These are phyloP conservation scores for Exophiala mesophila DNA, from an alignment of 2,329 filamentous ascomycete species.

Conservation along the genomic window DNA sequence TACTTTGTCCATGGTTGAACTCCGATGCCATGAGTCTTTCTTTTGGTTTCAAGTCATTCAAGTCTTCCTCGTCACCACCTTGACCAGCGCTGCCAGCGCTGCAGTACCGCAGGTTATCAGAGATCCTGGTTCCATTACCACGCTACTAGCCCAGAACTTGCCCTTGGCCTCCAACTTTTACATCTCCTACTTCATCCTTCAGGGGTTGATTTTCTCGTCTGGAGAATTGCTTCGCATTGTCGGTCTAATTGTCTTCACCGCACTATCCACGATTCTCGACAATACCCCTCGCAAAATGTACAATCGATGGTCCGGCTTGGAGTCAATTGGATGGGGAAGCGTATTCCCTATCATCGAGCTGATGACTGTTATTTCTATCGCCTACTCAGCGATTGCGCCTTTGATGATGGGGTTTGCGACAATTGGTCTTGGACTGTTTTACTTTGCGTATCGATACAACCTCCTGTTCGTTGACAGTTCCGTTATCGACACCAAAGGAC, in stretches of 20 bases:
- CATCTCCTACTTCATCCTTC: constrained; percentile 88
- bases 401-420: constrained; percentile 78
- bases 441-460: constrained; percentile 86
- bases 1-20: constrained; percentile 71
- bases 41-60: constrained; percentile 74
- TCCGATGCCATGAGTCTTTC: constrained; percentile 87
- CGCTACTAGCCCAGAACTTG: constrained; percentile 65
- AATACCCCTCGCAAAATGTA: constrained; percentile 77
- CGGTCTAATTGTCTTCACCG: constrained; percentile 67
- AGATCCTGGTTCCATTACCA: constrained; percentile 58
- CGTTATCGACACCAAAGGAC: constrained; percentile 77
- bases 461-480: constrained; percentile 81
- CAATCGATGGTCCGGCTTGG: constrained; percentile 67
- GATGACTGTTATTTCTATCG: constrained; percentile 56
- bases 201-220: constrained; percentile 75
- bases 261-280: constrained; percentile 70
- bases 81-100: constrained; percentile 73
- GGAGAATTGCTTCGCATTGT: constrained; percentile 67
- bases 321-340: constrained; percentile 76
- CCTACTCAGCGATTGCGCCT: constrained; percentile 81
- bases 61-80: constrained; percentile 81
- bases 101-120: constrained; percentile 59
- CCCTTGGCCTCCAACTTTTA: constrained; percentile 91
- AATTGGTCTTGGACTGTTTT: constrained; percentile 73
- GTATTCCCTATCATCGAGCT: constrained; percentile 72